A percentile compares a stretch with the other conserved stretches of the same genome.
Evolutionary conservation across 2,329 filamentous ascomycete genomes (phyloP).

Genomic region (Trichoderma cornu-damae): DNA sequence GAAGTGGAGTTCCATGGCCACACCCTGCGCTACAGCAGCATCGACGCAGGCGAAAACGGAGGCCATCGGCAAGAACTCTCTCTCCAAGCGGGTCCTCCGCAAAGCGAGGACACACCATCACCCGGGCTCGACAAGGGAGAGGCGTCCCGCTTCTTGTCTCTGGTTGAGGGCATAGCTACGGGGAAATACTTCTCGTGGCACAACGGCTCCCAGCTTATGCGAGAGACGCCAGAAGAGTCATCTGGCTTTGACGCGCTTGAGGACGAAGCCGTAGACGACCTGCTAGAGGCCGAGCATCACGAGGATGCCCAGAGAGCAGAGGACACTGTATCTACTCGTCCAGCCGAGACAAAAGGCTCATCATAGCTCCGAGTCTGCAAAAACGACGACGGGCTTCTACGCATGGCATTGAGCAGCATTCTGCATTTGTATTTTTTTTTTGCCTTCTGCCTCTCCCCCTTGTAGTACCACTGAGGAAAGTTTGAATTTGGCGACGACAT

Average conservation of each 20-base stretch:
- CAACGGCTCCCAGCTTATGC: constrained; percentile 29
- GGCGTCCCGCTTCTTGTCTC: constrained; percentile 25
- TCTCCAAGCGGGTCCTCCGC: constrained; percentile 29
- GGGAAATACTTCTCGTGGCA: constrained; percentile 35
- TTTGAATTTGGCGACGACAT: not conserved
- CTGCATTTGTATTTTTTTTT: not conserved
- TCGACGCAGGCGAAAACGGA: constrained; percentile 48
- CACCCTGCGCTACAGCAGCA: constrained; percentile 46
- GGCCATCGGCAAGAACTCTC: constrained; percentile 48
- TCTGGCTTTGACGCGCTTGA: not conserved
- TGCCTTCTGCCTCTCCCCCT: not conserved
- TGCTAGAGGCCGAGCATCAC: not conserved
- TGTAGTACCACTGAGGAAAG: no score
- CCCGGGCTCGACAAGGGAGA: not conserved
- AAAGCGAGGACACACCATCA: not conserved
- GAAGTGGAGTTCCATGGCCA: constrained; percentile 40
- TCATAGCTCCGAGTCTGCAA: not conserved
- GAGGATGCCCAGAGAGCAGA: not conserved
- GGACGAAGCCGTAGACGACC: not conserved
- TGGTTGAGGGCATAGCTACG: constrained; percentile 29
- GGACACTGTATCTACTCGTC: not conserved
- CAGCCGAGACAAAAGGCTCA: not conserved
- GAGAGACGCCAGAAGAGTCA: constrained; percentile 7
- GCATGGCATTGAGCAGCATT: not conserved
- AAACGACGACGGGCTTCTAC: not conserved